Conservation (phyloP, 2,329 filamentous ascomycete species). For the Ceratocystis cubensis region DNA sequence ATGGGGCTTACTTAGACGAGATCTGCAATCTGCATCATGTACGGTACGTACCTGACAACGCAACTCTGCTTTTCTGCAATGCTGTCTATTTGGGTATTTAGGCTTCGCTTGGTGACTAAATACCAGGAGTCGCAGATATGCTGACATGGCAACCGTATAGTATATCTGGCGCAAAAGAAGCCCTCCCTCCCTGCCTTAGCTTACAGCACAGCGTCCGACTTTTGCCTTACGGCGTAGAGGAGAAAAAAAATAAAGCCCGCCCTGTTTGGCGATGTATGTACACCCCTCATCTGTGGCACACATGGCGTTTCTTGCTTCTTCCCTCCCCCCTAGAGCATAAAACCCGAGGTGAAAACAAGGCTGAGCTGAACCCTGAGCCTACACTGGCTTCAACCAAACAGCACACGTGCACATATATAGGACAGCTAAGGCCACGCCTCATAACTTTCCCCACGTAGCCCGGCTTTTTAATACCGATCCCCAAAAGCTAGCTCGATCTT, state of each 20-base stretch:
- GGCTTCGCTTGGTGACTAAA: not conserved
- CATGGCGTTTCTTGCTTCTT: not conserved
- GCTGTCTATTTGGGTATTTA: not conserved
- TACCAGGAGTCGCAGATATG: not conserved
- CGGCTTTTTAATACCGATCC: not conserved
- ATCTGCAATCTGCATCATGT: not conserved
- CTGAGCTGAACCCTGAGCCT: not conserved
- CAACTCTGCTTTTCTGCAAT: conserved; percentile 4
- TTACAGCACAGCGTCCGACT: not conserved
- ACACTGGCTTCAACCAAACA: not conserved
- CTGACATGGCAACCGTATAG: conserved; percentile 3
- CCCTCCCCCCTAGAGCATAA: not conserved
- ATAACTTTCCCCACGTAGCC: not conserved
- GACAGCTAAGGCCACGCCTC: not conserved
- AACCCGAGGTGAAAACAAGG: not conserved
- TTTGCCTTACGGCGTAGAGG: not conserved
- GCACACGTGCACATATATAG: not conserved
- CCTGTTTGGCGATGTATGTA: not conserved
- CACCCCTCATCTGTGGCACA: not conserved
- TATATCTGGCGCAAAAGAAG: not conserved
- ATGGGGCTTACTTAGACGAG: not conserved
- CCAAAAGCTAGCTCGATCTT: not conserved
- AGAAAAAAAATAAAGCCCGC: not conserved
- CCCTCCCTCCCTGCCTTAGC: not conserved
- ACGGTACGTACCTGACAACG: conserved; percentile 5